Evolutionary conservation across 805 yeast species (phyloP).

Genomic region (Suhomyces sp.): DNA sequence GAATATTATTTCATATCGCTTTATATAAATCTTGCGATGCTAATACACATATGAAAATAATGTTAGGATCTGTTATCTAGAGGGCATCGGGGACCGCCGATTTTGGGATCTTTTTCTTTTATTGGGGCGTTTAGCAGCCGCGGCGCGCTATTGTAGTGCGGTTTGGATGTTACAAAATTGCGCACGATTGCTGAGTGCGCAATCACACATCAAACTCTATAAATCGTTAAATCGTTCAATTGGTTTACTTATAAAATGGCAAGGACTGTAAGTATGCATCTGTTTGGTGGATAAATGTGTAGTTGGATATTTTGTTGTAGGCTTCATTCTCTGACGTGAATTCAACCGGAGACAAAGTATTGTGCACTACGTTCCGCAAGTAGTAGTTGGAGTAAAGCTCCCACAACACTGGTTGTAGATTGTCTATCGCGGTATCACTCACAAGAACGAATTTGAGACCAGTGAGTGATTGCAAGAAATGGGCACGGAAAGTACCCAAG

Average conservation of each 20-base stretch:
- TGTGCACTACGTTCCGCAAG: slow-evolving; percentile 59
- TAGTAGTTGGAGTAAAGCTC: slow-evolving; percentile 60
- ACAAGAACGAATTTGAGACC: slow-evolving; percentile 73
- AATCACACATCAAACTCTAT: neutral
- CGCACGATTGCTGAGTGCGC: neutral
- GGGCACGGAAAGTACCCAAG: slow-evolving; percentile 78
- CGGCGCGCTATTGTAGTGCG: neutral
- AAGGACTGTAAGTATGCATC: slow-evolving; percentile 45
- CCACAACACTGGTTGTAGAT: slow-evolving; percentile 52
- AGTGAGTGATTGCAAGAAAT: slow-evolving; percentile 74
- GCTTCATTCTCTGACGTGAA: slow-evolving; percentile 40
- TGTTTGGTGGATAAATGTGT: slow-evolving; percentile 52
- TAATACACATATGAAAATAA: neutral
- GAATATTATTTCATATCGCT: neutral
- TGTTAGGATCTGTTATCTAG: neutral
- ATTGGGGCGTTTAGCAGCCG: neutral
- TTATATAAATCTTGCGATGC: neutral
- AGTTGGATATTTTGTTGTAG: slow-evolving; percentile 47
- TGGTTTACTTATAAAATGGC: slow-evolving; percentile 16
- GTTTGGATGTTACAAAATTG: neutral
- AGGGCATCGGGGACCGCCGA: neutral
- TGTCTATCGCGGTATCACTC: slow-evolving; percentile 61
- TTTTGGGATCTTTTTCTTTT: neutral
- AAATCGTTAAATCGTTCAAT: neutral
- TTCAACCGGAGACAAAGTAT: slow-evolving; percentile 54